Evolutionary conservation across 1,284 basidiomycete species (phyloP).

Genomic region (Phaffia rhodozyma): DNA sequence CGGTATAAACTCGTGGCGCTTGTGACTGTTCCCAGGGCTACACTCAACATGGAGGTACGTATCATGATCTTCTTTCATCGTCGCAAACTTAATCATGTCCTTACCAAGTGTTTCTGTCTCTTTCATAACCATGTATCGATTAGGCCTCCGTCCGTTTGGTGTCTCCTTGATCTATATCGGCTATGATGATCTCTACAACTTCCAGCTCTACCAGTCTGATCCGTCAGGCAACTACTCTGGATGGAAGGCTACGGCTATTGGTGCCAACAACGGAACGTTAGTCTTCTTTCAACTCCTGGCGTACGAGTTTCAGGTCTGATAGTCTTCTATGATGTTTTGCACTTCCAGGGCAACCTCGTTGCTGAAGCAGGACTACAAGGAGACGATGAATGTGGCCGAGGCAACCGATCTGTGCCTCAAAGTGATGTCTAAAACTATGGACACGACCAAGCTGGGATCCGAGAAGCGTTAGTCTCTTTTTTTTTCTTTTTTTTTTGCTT

Average conservation of each 20-base stretch:
- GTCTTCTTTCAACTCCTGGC: not conserved
- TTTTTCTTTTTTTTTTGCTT: not conserved
- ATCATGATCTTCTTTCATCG: not conserved
- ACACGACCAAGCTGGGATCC: constrained; percentile 87
- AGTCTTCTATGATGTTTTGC: not conserved
- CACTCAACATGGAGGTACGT: constrained; percentile 85
- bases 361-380: constrained; percentile 97
- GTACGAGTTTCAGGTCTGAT: too few species aligned
- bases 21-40: constrained; percentile 46
- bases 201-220: constrained; percentile 97
- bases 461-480: constrained; percentile 63
- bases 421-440: constrained; percentile 99
- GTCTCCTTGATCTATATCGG: constrained; percentile 94
- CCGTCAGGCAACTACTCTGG: constrained; percentile 97
- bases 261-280: constrained; percentile 76
- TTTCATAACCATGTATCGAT: not conserved
- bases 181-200: constrained; percentile 87
- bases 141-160: constrained; percentile 92
- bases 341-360: constrained; percentile 60
- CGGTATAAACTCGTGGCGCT: too few species aligned
- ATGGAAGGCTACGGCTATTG: constrained; percentile 98
- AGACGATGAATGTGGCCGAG: constrained; percentile 78
- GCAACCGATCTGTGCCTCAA: constrained; percentile 84
- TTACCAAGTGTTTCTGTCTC: not conserved
- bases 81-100: not conserved